A percentile compares a stretch with the other conserved stretches of the same genome.
These are phyloP conservation scores for Arthrobotrys entomopaga DNA, from an alignment of 2,329 filamentous ascomycete species.

Conservation along the genomic window DNA sequence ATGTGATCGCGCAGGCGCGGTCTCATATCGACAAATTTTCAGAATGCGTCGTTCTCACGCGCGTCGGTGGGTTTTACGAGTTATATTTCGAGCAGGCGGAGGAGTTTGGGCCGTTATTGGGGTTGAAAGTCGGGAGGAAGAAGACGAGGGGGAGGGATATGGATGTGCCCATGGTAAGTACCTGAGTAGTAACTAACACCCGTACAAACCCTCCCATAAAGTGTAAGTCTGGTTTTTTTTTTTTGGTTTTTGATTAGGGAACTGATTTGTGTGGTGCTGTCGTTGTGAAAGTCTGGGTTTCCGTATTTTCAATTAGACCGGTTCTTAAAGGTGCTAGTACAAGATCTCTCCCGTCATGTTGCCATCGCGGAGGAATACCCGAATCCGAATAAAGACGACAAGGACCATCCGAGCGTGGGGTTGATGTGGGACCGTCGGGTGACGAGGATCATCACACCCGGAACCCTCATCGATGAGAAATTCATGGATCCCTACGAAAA, in stretches of 20 bases:
- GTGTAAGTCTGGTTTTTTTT: too few species aligned
- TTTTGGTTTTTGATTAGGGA: neutral
- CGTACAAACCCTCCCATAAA: neutral
- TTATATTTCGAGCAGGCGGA: conserved; percentile 96
- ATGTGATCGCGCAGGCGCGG: conserved; percentile 85
- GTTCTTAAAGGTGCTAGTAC: conserved; percentile 90
- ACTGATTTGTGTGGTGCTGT: neutral
- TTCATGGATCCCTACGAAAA: conserved; percentile 95
- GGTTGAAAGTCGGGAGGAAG: conserved; percentile 84
- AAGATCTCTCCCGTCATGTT: conserved; percentile 89
- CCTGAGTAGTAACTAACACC: too few species aligned
- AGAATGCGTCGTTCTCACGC: conserved; percentile 89
- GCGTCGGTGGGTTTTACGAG: conserved; percentile 97
- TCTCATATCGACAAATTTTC: conserved; percentile 91
- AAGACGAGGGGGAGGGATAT: conserved; percentile 74
- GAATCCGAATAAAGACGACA: conserved; percentile 73
- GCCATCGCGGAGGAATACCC: conserved; percentile 94
- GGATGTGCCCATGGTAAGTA: conserved; percentile 81
- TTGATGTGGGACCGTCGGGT: conserved; percentile 86
- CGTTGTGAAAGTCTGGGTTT: conserved; percentile 78
- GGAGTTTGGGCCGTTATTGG: conserved; percentile 83
- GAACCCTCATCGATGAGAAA: conserved; percentile 95
- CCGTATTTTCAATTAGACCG: conserved; percentile 92
- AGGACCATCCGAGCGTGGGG: conserved; percentile 69
- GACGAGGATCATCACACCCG: conserved; percentile 87